Evolutionary conservation across 2,329 filamentous ascomycete species (phyloP).

Genomic region (Apiospora arundinis): DNA sequence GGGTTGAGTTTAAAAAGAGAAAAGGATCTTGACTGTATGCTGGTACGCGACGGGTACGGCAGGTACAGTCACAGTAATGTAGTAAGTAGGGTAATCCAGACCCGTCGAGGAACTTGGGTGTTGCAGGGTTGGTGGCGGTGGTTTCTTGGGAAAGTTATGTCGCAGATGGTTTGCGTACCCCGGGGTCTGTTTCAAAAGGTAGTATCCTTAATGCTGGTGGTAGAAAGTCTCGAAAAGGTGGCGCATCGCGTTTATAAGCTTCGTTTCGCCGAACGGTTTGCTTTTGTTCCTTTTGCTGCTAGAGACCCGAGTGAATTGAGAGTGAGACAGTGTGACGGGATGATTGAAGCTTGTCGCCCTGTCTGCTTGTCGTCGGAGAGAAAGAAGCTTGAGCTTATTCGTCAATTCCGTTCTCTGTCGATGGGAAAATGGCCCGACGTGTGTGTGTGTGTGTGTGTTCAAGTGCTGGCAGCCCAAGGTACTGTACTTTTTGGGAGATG

Average conservation of each 20-base stretch:
- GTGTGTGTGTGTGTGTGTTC: neutral
- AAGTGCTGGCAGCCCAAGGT: neutral
- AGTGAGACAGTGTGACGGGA: constrained; percentile 15
- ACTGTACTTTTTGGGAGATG: neutral
- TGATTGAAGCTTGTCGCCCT: constrained; percentile 3
- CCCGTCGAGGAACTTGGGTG: constrained; percentile 10
- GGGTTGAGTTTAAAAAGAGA: constrained; percentile 11
- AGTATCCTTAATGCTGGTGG: constrained; percentile 16
- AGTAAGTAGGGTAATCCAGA: constrained; percentile 3
- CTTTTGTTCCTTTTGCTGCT: neutral
- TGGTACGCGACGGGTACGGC: constrained; percentile 1
- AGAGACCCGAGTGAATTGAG: neutral
- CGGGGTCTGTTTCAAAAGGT: constrained; percentile 19
- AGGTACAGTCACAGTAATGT: neutral
- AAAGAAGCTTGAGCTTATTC: constrained; percentile 17
- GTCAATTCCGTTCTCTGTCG: neutral
- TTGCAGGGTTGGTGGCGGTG: constrained; percentile 3
- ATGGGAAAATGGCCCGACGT: neutral
- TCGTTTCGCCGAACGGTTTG: constrained; percentile 11
- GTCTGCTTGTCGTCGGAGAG: neutral
- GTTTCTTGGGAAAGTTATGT: constrained; percentile 11
- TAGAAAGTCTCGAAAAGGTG: constrained; percentile 11
- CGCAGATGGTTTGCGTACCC: constrained; percentile 11
- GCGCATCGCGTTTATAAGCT: constrained; percentile 14
- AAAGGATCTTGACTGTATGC: neutral